A percentile compares a stretch with the other conserved stretches of the same genome.
Conservation (phyloP, 768 basidiomycete species). For the Cystoderma amianthinum region DNA sequence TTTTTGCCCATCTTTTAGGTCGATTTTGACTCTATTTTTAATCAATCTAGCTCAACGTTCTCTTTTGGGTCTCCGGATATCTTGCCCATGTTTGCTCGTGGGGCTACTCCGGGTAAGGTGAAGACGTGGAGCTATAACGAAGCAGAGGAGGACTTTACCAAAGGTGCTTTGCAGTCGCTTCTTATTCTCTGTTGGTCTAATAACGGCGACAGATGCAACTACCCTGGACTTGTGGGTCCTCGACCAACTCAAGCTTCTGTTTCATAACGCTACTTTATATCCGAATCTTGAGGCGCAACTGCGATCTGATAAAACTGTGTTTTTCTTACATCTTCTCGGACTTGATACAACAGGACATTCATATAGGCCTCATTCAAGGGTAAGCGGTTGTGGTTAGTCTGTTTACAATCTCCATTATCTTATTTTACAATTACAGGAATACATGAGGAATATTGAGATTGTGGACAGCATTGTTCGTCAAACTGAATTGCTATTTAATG, state of each 20-base stretch:
- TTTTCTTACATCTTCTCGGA: conserved; percentile 81
- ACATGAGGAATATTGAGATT: conserved; percentile 77
- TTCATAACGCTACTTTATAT: conserved; percentile 59
- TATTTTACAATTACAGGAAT: conserved; percentile 51
- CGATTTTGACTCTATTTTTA: conserved; percentile 86
- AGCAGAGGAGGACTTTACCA: conserved; percentile 81
- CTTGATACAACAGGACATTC: conserved; percentile 85
- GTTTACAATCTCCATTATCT: background rate
- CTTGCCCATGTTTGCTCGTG: conserved; percentile 79
- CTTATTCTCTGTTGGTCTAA: background rate
- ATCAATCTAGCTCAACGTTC: conserved; percentile 70
- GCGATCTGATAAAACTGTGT: conserved; percentile 53
- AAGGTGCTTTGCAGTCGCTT: conserved; percentile 35
- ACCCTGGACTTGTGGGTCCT: conserved; percentile 75
- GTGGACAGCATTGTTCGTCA: conserved; percentile 70
- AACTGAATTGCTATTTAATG: conserved; percentile 51
- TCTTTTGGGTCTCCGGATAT: conserved; percentile 89
- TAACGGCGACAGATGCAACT: conserved; percentile 52
- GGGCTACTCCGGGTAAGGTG: conserved; percentile 64
- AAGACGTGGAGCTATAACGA: conserved; percentile 72
- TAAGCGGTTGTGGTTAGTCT: conserved; percentile 13
- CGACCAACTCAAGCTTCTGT: conserved; percentile 53
- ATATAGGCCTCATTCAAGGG: conserved; percentile 75
- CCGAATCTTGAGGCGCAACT: conserved; percentile 41
- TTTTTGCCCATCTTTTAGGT: conserved; percentile 25